Conservation (phyloP, 352 stramenopile genomes). For the Thalassiosira sp. region DNA sequence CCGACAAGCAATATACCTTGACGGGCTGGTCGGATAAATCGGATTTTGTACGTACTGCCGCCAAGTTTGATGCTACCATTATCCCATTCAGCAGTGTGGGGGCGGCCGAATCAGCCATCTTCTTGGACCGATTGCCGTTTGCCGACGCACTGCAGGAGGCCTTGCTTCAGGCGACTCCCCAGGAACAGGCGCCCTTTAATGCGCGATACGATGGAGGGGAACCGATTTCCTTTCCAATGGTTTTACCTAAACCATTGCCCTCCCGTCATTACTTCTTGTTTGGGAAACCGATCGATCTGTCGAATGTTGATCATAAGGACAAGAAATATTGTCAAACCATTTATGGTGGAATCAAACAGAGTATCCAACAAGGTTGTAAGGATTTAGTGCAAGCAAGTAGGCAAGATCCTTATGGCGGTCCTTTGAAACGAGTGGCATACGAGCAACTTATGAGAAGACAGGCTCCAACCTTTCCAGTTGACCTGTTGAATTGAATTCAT, state of each 20-base stretch:
- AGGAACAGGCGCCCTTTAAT: too few relatives aligned
- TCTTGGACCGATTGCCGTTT: too few relatives aligned
- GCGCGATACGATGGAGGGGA: too few relatives aligned
- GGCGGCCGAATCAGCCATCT: conserved; percentile 77
- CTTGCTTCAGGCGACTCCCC: too few relatives aligned
- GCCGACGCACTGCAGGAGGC: too few relatives aligned
- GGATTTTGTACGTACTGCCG: conserved; percentile 84
- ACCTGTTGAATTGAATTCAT: background rate
- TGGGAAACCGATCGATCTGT: conserved; percentile 74
- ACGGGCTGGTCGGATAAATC: conserved; percentile 85
- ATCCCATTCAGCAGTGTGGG: conserved; percentile 83
- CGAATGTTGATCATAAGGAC: conserved; percentile 69
- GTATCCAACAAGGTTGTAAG: conserved; percentile 73
- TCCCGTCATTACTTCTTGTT: conserved; percentile 85
- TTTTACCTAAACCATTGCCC: conserved; percentile 62
- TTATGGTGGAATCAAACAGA: conserved; percentile 68
- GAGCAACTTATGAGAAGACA: background rate
- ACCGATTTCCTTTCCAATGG: conserved; percentile 56
- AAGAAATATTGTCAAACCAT: conserved; percentile 64
- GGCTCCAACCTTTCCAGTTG: background rate
- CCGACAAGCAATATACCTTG: conserved; percentile 81
- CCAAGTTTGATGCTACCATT: conserved; percentile 84
- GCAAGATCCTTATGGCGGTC: conserved; percentile 66
- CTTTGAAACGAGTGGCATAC: background rate
- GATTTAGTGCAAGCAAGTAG: conserved; percentile 74